Percentiles rank a stretch among this genome's conserved stretches.
These are phyloP conservation scores for Trichoderma lentiforme DNA, from an alignment of 2,329 filamentous ascomycete species.

Conservation along the genomic window DNA sequence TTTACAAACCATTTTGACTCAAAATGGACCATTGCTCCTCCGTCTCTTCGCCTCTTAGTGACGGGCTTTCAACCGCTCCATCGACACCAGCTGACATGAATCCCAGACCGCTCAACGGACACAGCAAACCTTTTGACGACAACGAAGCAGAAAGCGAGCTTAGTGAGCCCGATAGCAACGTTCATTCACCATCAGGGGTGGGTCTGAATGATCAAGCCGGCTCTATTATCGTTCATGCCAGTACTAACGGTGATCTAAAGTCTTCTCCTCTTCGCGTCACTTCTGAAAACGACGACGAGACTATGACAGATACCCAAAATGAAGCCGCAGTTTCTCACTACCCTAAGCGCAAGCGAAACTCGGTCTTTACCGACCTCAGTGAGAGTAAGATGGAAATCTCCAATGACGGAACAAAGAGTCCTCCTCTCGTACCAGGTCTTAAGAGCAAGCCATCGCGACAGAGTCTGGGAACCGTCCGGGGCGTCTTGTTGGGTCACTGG, in stretches of 20 bases:
- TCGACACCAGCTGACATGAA: constrained; percentile 26
- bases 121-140: constrained; percentile 34
- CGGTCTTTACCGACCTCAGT: constrained; percentile 47
- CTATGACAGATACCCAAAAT: constrained; percentile 42
- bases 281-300: constrained; percentile 41
- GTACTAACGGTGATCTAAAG: constrained; percentile 38
- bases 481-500: constrained; percentile 57
- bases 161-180: constrained; percentile 39
- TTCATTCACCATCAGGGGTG: constrained; percentile 38
- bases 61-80: constrained; percentile 1
- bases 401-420: constrained; percentile 32
- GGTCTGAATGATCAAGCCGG: constrained; percentile 43
- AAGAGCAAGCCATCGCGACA: constrained; percentile 31
- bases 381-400: constrained; percentile 45
- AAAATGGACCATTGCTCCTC: background rate
- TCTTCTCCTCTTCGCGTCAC: constrained; percentile 33
- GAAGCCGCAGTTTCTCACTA: constrained; percentile 41
- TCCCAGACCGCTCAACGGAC: constrained; percentile 30
- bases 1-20: background rate
- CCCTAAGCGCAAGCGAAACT: constrained; percentile 55
- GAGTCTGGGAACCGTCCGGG: constrained; percentile 39
- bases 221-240: constrained; percentile 51
- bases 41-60: background rate
- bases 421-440: constrained; percentile 19
- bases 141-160: constrained; percentile 45